These are phyloP conservation scores for Mediolabrus comicus DNA, from an alignment of 108 stramenopile species.

Conservation along the genomic window DNA sequence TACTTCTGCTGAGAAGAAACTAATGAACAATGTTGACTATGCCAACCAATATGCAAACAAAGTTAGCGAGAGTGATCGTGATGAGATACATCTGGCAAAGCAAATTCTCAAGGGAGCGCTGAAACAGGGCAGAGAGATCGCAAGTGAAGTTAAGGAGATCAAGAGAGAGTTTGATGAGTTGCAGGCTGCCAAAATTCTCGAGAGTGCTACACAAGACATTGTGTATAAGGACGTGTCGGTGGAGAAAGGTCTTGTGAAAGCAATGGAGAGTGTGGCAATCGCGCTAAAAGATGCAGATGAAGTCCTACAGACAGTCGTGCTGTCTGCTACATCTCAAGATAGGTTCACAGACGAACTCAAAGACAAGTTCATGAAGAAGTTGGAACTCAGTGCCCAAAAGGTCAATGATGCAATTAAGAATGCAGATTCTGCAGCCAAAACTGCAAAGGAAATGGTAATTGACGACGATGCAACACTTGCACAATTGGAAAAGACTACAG, in stretches of 20 bases:
- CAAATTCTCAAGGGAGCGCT: slow-evolving; percentile 7
- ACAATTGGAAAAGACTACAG: slow-evolving; percentile 12
- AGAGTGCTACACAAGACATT: slow-evolving; percentile 14
- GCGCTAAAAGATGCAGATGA: slow-evolving; percentile 14
- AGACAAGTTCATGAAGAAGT: neutral
- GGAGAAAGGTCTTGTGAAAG: slow-evolving; percentile 18
- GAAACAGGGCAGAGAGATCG: neutral
- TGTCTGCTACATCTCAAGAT: slow-evolving; percentile 8
- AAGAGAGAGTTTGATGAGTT: slow-evolving; percentile 10
- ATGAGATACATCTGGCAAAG: slow-evolving; percentile 3
- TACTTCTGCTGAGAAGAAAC: neutral
- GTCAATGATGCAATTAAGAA: slow-evolving; percentile 11
- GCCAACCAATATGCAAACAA: neutral
- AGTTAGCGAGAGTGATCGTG: slow-evolving; percentile 1
- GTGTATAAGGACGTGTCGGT: slow-evolving; percentile 1
- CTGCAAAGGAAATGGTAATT: slow-evolving; percentile 2
- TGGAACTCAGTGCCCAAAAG: slow-evolving; percentile 7
- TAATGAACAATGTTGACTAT: neutral
- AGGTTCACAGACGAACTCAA: slow-evolving; percentile 5
- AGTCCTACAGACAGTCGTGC: slow-evolving; percentile 4
- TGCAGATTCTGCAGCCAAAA: slow-evolving; percentile 10
- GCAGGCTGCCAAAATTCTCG: slow-evolving; percentile 12
- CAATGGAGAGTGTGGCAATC: slow-evolving; percentile 8
- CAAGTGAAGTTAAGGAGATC: slow-evolving; percentile 3
- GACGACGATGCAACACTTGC: neutral